These are phyloP conservation scores for Penicillium argentinense DNA, from an alignment of 495 filamentous ascomycete genomes.

Conservation along the genomic window DNA sequence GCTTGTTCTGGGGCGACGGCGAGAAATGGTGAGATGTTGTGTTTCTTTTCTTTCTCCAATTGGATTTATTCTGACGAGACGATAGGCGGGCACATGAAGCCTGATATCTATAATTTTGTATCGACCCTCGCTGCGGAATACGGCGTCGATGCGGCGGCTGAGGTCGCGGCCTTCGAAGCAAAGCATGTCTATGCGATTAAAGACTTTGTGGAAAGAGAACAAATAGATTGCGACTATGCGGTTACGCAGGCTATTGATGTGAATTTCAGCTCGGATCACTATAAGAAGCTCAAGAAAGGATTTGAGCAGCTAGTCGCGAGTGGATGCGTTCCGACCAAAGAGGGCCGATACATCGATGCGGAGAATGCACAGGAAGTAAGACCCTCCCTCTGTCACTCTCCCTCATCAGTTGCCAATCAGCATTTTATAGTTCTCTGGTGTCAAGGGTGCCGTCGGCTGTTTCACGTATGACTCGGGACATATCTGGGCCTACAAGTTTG, in stretches of 20 bases:
- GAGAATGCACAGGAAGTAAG: slow-evolving; percentile 22
- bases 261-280: slow-evolving; percentile 17
- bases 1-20: slow-evolving; percentile 83
- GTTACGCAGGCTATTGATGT: slow-evolving; percentile 31
- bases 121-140: slow-evolving; percentile 21
- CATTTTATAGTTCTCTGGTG: slow-evolving; percentile 40
- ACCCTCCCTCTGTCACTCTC: not conserved
- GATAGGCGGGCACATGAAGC: slow-evolving; percentile 38
- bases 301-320: slow-evolving; percentile 21
- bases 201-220: slow-evolving; percentile 27
- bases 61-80: not conserved
- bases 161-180: slow-evolving; percentile 34
- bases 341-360: slow-evolving; percentile 14
- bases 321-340: slow-evolving; percentile 17
- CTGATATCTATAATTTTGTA: slow-evolving; percentile 34
- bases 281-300: slow-evolving; percentile 22
- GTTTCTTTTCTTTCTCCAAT: not conserved
- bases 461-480: slow-evolving; percentile 41
- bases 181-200: slow-evolving; percentile 28
- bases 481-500: slow-evolving; percentile 83
- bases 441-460: slow-evolving; percentile 47
- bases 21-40: slow-evolving; percentile 38
- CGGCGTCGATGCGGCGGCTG: slow-evolving; percentile 32
- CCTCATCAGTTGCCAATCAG: not conserved
- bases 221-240: slow-evolving; percentile 35